These are phyloP conservation scores for Corylus heterophylla DNA, from an alignment of 306 rosid species.

Conservation along the genomic window DNA sequence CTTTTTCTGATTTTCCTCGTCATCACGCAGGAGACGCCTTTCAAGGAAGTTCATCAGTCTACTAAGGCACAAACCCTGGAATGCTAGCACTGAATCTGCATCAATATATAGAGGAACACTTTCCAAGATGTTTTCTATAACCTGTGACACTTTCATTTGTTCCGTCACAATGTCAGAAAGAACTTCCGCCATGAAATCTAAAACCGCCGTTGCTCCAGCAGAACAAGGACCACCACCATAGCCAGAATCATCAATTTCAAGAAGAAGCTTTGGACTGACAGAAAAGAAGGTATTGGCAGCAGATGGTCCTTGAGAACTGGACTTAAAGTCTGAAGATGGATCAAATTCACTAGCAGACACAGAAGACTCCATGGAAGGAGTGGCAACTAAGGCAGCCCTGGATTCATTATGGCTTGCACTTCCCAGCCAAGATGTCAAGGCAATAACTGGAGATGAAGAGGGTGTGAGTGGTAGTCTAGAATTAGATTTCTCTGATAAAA, in stretches of 20 bases:
- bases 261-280: slow-evolving; percentile 73
- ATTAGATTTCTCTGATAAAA: slow-evolving; percentile 78
- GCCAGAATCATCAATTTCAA: slow-evolving; percentile 89
- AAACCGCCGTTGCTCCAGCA: slow-evolving; percentile 93
- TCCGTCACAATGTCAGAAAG: slow-evolving; percentile 91
- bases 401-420: slow-evolving; percentile 54
- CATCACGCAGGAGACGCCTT: slow-evolving; percentile 95
- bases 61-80: slow-evolving; percentile 94
- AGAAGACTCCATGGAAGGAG: slow-evolving; percentile 71
- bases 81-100: slow-evolving; percentile 76
- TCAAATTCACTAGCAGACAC: slow-evolving; percentile 59
- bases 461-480: slow-evolving; percentile 54
- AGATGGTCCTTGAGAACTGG: slow-evolving; percentile 63
- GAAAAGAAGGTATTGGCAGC: slow-evolving; percentile 58
- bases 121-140: slow-evolving; percentile 87
- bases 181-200: slow-evolving; percentile 96
- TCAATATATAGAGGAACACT: slow-evolving; percentile 78
- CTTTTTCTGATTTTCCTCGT: slow-evolving; percentile 93
- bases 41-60: slow-evolving; percentile 96
- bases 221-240: slow-evolving; percentile 99
- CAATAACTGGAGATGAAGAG: slow-evolving; percentile 64
- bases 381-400: slow-evolving; percentile 57
- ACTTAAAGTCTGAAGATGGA: slow-evolving; percentile 65
- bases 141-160: slow-evolving; percentile 79
- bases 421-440: slow-evolving; percentile 91